Evolutionary conservation across 1,139 yeast species (phyloP).

Genomic region (Chernovozyma sophiae-reginae): DNA sequence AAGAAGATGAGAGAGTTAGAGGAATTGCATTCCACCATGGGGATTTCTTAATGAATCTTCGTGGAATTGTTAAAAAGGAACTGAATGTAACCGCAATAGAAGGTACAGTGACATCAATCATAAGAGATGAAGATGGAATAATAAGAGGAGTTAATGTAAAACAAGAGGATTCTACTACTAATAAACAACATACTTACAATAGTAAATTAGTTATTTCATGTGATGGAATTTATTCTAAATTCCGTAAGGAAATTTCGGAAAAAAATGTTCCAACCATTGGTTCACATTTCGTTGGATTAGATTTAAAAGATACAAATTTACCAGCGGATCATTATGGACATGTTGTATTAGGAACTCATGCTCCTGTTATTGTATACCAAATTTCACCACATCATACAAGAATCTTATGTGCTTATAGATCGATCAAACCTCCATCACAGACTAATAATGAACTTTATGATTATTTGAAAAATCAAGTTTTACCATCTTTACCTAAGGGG

Average conservation of each 20-base stretch:
- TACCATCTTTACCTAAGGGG: slow-evolving; percentile 64
- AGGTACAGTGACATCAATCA: slow-evolving; percentile 70
- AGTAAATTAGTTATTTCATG: slow-evolving; percentile 74
- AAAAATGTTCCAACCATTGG: slow-evolving; percentile 62
- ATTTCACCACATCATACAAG: slow-evolving; percentile 81
- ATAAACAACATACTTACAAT: slow-evolving; percentile 25
- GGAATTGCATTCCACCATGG: slow-evolving; percentile 95
- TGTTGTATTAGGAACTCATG: slow-evolving; percentile 80
- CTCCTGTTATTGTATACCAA: slow-evolving; percentile 86
- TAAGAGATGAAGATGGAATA: slow-evolving; percentile 45
- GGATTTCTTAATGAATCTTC: slow-evolving; percentile 69
- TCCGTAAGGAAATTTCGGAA: slow-evolving; percentile 67
- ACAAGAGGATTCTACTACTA: slow-evolving; percentile 23
- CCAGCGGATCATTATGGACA: slow-evolving; percentile 83
- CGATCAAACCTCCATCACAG: slow-evolving; percentile 67
- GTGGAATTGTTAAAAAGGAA: slow-evolving; percentile 66
- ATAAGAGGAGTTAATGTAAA: slow-evolving; percentile 66
- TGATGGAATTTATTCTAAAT: slow-evolving; percentile 93
- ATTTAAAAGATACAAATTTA: slow-evolving; percentile 63
- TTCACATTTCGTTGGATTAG: slow-evolving; percentile 84
- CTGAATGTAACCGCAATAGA: slow-evolving; percentile 72
- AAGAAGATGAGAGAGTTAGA: slow-evolving; percentile 55
- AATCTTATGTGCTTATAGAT: slow-evolving; percentile 82
- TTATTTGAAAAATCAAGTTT: slow-evolving; percentile 58
- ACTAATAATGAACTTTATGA: slow-evolving; percentile 53